Evolutionary conservation across 768 basidiomycete species (phyloP), one percentile per base, ranked within the genome.

Genomic region (Sporobolomyces roseus): DNA sequence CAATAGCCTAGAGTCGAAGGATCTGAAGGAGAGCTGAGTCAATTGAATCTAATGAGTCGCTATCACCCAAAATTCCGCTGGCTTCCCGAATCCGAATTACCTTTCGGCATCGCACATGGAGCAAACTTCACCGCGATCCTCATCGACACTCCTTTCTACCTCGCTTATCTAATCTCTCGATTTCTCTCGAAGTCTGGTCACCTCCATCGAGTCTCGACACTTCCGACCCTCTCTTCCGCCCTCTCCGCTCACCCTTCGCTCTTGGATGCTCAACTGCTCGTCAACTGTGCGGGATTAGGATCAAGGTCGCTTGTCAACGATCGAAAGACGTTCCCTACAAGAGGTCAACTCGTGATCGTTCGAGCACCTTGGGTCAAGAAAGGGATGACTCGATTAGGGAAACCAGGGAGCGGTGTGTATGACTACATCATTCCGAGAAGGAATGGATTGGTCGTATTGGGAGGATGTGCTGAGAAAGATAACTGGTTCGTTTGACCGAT

Each of bases 271-370:
- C 83, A 85, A 53, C 88, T 85, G 0, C 75, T 91, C 1, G 77
- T 92, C 8, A 84, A 87, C 14, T 91, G 89, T 72, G 82, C 84
- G 0, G 90, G 90, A 0, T 77, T 93, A 27, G 84, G 84, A 4
- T 83, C 84, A 21, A 79, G 83, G 1, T 78, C 78, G 12, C 79
- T 85, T 1, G 84, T 84, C 14, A 83, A 83, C 9, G 81, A 85
- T 27, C 83, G 83, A 35, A 77, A 75, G 4, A 77, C 78, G 9
- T 79, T 79, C 68, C 80, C 80, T 17, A 77, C 81, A 10, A 78
- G 80, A 12, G 81, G 81, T 6, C 80, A 78, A 12, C 77, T 79
- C 45, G 75, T 80, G 33, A 77, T 78, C 19, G 77, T 80, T 21
- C 50, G 61, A 0, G 70, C 70, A 7, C 65, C 70, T 3, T 71